Conservation (phyloP, 805 yeast genomes). For the Pichia ethanolica region DNA sequence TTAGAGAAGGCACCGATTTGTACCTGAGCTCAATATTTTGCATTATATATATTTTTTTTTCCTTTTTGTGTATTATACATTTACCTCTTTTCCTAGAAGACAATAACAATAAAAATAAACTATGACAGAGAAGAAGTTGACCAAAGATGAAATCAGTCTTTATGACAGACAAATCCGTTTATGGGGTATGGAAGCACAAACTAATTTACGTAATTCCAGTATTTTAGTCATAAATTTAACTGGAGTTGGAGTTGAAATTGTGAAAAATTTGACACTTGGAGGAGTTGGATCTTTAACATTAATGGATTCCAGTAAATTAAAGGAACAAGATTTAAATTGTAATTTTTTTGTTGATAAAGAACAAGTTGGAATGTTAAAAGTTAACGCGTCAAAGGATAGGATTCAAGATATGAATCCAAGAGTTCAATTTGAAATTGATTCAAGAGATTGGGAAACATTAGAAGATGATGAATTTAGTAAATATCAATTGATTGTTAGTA, state of each 20-base stretch:
- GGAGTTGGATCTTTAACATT: conserved; percentile 80
- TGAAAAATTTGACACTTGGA: conserved; percentile 79
- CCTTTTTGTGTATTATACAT: too few relatives aligned
- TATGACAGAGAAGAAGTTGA: conserved; percentile 3
- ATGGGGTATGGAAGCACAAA: conserved; percentile 95
- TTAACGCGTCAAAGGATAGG: conserved; percentile 45
- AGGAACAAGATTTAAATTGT: conserved; percentile 55
- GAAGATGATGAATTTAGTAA: conserved; percentile 35
- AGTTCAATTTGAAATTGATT: conserved; percentile 40
- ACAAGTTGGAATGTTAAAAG: conserved; percentile 50
- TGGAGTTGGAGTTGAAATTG: conserved; percentile 73
- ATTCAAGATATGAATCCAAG: conserved; percentile 75
- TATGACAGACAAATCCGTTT: conserved; percentile 92
- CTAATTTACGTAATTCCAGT: conserved; percentile 61
- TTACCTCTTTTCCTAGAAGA: too few relatives aligned
- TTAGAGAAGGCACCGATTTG: too few relatives aligned
- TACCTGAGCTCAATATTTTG: too few relatives aligned
- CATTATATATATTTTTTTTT: background rate
- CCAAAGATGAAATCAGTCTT: conserved; percentile 72
- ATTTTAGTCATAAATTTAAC: conserved; percentile 66
- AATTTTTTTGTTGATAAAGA: conserved; percentile 63
- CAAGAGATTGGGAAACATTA: conserved; percentile 13
- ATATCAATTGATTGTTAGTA: conserved; percentile 69
- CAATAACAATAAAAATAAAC: too few relatives aligned
- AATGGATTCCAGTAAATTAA: conserved; percentile 47